Evolutionary conservation across 371 early-diverging fungal genomes (phyloP).

Genomic region (Blakeslea trispora): DNA sequence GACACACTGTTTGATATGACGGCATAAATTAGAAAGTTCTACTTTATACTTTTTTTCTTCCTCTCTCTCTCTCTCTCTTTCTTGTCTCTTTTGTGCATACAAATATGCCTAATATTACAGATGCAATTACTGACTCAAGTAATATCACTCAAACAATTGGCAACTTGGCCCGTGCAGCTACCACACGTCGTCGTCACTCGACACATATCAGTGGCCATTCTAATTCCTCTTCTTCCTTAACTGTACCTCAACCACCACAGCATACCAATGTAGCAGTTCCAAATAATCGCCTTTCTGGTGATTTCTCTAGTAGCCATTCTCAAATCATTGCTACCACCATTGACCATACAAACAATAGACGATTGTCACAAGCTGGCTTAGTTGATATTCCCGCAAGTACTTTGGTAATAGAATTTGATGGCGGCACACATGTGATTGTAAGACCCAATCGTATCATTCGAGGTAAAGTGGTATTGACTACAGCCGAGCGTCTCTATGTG

Average conservation of each 20-base stretch:
- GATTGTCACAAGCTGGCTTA: slow-evolving; percentile 5
- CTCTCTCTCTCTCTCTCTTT: not conserved
- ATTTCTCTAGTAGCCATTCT: slow-evolving; percentile 2
- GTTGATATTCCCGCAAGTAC: slow-evolving; percentile 11
- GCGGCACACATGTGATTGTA: slow-evolving; percentile 41
- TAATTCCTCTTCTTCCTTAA: slow-evolving; percentile 5
- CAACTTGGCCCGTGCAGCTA: slow-evolving; percentile 29
- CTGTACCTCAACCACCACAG: slow-evolving; percentile 26
- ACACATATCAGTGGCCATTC: not conserved
- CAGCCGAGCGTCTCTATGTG: slow-evolving; percentile 29
- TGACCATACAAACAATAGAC: slow-evolving; percentile 5
- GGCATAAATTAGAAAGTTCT: not conserved
- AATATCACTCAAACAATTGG: slow-evolving; percentile 24
- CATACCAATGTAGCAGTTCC: slow-evolving; percentile 23
- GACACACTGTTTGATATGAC: not conserved
- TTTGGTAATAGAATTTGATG: slow-evolving; percentile 40
- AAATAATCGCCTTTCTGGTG: slow-evolving; percentile 1
- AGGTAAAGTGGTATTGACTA: slow-evolving; percentile 39
- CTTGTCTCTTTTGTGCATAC: not conserved
- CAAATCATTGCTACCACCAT: slow-evolving; percentile 1
- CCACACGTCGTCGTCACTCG: slow-evolving; percentile 19
- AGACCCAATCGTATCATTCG: slow-evolving; percentile 44
- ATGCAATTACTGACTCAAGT: slow-evolving; percentile 6
- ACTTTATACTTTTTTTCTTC: too few relatives aligned
- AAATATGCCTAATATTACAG: slow-evolving; percentile 12